Base-by-base conservation (phyloP, 2,329 filamentous ascomycete species). In the Monilinia polystroma region DNA sequence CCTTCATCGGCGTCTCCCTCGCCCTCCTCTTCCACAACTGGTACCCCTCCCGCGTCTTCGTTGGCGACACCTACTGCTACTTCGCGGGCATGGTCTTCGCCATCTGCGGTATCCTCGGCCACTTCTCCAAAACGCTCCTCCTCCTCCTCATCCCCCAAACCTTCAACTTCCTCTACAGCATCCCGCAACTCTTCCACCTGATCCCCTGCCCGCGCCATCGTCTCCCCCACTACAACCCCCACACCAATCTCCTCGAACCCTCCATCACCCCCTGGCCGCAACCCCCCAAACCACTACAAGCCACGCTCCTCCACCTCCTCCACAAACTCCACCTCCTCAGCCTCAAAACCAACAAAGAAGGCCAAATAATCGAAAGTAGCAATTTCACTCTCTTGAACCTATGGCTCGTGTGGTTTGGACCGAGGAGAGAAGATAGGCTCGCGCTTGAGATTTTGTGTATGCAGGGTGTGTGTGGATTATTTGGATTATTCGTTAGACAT, bases 81-180 rank as follows among this genome's bases (percentile, higher is more conserved):
- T 97, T 99, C 78, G 95, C 95, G 0, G 95, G 95, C 72, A 99
- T 99, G 93, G 91, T 98, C 51, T 99, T 99, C 77, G 95, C 94
- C 64, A 93, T 97, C 55, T 95, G 98, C 71, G 93, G 92, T 70
- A 98, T 99, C 75, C 84, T 97, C 63, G 95, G 95, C 32, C 95
- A 99, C 81, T 99, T 99, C 81, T 96, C 91, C 81, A 99, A 99
- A 81, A 99, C 95, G 0, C 84, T 99, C 56, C 85, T 97, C 66
- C 85, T 99, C 62, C 84, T 99, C 11, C 90, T 99, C 72, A 84
- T 97, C 51, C 95, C 95, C 18, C 95, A 99, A 80, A 90, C 96
- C 73, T 93, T 96, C 85, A 99, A 99, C 81, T 98, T 98, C 77
- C 76, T 94, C 71, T 99, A 98, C 81, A 97, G 93, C 51, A 87